Evolutionary conservation across 1,139 yeast species (phyloP).

Genomic region (Yamadazyma blattariae): DNA sequence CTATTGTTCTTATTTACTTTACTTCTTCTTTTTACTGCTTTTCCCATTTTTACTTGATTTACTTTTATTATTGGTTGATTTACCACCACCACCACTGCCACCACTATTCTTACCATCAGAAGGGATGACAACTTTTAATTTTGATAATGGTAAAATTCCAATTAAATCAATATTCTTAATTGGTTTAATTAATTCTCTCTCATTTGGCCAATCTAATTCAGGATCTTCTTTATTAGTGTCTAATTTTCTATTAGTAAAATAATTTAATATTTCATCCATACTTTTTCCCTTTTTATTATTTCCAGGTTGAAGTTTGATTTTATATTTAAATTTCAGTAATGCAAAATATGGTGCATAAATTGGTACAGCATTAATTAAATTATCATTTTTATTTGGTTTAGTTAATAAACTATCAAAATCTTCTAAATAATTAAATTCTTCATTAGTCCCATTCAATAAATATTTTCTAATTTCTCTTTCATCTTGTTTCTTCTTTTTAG

Average conservation of each 20-base stretch:
- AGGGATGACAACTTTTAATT: slow-evolving; percentile 39
- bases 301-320: slow-evolving; percentile 86
- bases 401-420: slow-evolving; percentile 39
- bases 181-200: slow-evolving; percentile 54
- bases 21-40: slow-evolving; percentile 4
- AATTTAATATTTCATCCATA: slow-evolving; percentile 61
- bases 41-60: slow-evolving; percentile 3
- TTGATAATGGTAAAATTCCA: slow-evolving; percentile 37
- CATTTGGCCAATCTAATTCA: slow-evolving; percentile 69
- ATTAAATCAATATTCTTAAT: slow-evolving; percentile 52
- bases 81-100: slow-evolving; percentile 3
- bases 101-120: slow-evolving; percentile 5
- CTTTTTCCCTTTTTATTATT: slow-evolving; percentile 87
- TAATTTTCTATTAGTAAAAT: slow-evolving; percentile 51
- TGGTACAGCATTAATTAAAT: slow-evolving; percentile 64
- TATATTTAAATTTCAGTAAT: slow-evolving; percentile 70
- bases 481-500: slow-evolving; percentile 45
- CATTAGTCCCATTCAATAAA: slow-evolving; percentile 33
- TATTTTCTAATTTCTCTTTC: slow-evolving; percentile 52
- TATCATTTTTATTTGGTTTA: slow-evolving; percentile 44
- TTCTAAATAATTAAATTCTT: slow-evolving; percentile 31
- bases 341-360: slow-evolving; percentile 94
- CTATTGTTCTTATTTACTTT: too few relatives aligned
- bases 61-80: background rate
- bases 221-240: slow-evolving; percentile 51